Base-by-base conservation (phyloP, 805 yeast genomes). In the Kluyveromyces siamensis region DNA sequence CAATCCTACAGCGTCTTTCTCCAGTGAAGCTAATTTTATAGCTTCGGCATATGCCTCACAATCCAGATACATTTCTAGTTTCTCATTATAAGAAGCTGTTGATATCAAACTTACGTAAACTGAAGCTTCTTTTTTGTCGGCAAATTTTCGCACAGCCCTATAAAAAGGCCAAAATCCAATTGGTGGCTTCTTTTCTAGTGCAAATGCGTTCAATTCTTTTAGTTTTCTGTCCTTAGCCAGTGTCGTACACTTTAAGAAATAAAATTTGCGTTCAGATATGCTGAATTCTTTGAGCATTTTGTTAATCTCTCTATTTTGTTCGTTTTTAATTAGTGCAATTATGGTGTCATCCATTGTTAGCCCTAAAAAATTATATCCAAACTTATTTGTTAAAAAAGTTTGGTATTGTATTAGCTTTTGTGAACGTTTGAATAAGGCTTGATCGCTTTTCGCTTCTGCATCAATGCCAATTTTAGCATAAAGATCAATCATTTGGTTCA, bases 81-180 rank as follows among this genome's bases (percentile, higher is more conserved):
- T 73, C 47, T 77, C 74, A 6, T 71, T 68, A 52, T 75, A 73
- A 6, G 70, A 58, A 40, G 77, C 52, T 6, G 67, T 66, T 6
- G 69, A 49, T 55, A 86, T 80, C 63, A 79, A 66, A 16, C 71
- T 67, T 17, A 88, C 74, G 56, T 83, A 87, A 17, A 67, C 58
- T 0, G 81, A 73, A 1, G 91, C 87, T 44, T 81, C 81, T 19
- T 77, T 68, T 37, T 72, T 66, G 33, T 83, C 82, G 0, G 81
- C 85, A 4, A 74, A 70, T 48, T 71, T 72, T 39, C 76, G 57
- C 37, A 83, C 73, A 37, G 77, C 75, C 14, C 74, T 69, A 48
- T 72, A 84, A 53, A 88, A 81, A 0, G 84, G 81, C 51, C 72
- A 74, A 50, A 82, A 83, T 0, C 91, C 89, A 40, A 88, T 84